A percentile compares a stretch with the other conserved stretches of the same genome.
Conservation (phyloP, 495 filamentous ascomycete genomes). For the Cercophora scortea region DNA sequence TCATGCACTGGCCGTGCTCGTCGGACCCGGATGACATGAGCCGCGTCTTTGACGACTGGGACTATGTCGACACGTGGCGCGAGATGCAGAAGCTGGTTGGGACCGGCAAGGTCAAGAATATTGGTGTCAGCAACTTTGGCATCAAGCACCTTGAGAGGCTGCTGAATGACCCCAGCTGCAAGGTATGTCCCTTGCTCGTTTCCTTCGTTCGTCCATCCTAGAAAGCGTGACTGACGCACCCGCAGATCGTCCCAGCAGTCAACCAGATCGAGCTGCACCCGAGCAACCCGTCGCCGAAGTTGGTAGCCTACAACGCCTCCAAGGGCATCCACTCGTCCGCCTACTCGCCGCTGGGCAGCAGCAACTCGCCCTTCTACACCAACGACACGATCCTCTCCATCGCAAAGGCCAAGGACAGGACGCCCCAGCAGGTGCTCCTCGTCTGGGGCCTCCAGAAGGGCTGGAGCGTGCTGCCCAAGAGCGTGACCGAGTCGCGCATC, state of each 20-base stretch:
- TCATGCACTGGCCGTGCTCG: conserved; percentile 74
- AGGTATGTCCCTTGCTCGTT: conserved; percentile 17
- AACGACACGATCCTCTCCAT: conserved; percentile 52
- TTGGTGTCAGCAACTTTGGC: conserved; percentile 75
- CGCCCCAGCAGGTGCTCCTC: conserved; percentile 60
- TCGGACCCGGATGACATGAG: conserved; percentile 32
- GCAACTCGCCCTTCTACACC: conserved; percentile 48
- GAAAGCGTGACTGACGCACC: neutral
- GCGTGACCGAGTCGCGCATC: conserved; percentile 53
- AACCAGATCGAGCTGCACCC: conserved; percentile 94
- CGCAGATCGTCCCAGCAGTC: conserved; percentile 65
- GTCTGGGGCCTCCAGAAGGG: conserved; percentile 65
- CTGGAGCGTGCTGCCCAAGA: conserved; percentile 69
- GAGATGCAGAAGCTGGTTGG: conserved; percentile 75
- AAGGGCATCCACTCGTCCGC: conserved; percentile 64
- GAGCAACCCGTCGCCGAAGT: conserved; percentile 69
- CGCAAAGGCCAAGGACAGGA: conserved; percentile 58
- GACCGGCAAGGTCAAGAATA: conserved; percentile 74
- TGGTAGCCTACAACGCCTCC: conserved; percentile 60
- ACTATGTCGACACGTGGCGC: conserved; percentile 77
- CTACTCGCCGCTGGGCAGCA: conserved; percentile 60
- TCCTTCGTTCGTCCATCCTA: neutral
- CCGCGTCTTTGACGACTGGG: conserved; percentile 52
- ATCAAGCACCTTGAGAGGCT: conserved; percentile 60
- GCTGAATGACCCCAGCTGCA: conserved; percentile 48